Base-by-base conservation (phyloP, 2,329 filamentous ascomycete genomes). In the Ophiocordyceps camponoti-saundersi region DNA sequence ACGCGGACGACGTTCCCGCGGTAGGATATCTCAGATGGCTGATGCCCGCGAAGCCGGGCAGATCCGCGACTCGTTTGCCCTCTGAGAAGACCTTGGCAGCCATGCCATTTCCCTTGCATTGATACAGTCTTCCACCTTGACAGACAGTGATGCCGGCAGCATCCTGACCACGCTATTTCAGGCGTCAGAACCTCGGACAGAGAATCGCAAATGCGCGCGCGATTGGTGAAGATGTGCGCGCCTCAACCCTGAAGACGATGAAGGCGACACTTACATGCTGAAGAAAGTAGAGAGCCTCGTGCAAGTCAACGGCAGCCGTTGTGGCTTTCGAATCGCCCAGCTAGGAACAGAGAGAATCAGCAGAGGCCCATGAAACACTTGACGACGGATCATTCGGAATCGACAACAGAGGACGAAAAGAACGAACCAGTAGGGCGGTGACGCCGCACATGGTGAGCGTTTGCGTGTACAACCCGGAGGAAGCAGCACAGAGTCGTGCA, bases 41-140 rank as follows among this genome's bases (percentile, higher is more conserved):
- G 50, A 95, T 73, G 2, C 62, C 87, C 83, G 92, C 89, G 64
- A 78, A 90, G 32, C 88, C 88, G 13, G 86, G 59, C 40, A 62
- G 46, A 40, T 57, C 48, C 39, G 75, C 68, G 40, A 89, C 72
- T 51, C 83, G 76, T 49, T 77, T 73, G 53, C 86, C 88, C 52
- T 94, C 84, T 46, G 81, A 72, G 65, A 95, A 94, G 55, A 94
- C 87, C 43, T 51, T 48, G 42, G 49, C 46, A 18, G 44, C 88
- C 74, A 95, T 82, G 47, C 88, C 89, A 59, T 88, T 87, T 53
- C 87, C 87, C 67, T 95, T 95, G 70, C 84, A 83, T 61, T 93
- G 86, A 61, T 82, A 90, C 54, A 95, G 82, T 42, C 86, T 75
- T 51, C 89, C 88, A 34, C 85, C 85, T 11, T 45, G 11, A 69